Evolutionary conservation across 2,329 filamentous ascomycete genomes (phyloP).

Genomic region (Ceratocystis huliohia): DNA sequence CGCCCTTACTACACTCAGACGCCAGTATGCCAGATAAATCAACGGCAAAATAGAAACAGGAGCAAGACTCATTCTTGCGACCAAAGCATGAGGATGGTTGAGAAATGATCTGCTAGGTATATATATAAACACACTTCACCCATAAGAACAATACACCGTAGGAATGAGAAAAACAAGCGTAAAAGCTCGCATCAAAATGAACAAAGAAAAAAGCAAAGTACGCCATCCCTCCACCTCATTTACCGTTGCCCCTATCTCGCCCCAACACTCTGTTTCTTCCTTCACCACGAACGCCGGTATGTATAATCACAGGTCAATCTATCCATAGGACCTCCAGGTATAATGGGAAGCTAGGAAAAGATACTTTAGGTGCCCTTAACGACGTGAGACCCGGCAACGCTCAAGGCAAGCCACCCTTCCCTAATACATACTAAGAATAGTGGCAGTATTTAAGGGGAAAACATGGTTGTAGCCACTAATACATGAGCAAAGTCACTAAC

Average conservation of each 20-base stretch:
- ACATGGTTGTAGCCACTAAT: background rate
- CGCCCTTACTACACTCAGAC: background rate
- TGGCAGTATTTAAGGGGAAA: background rate
- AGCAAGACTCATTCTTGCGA: background rate
- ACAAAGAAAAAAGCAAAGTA: background rate
- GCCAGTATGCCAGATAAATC: background rate
- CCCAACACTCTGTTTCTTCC: background rate
- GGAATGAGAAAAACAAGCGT: background rate
- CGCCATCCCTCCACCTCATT: background rate
- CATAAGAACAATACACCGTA: background rate
- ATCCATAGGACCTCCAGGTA: background rate
- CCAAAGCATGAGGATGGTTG: background rate
- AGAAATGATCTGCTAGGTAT: constrained; percentile 9
- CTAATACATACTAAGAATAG: too few species aligned
- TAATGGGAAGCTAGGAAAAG: too few species aligned
- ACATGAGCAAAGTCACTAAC: too few species aligned
- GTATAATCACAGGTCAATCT: background rate
- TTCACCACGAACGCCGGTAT: background rate
- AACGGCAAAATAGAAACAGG: background rate
- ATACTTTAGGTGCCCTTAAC: too few species aligned
- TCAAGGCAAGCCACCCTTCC: too few species aligned
- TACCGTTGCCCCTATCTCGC: background rate
- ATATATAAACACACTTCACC: constrained; percentile 10
- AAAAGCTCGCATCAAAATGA: constrained; percentile 1
- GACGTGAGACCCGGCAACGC: too few species aligned